Evolutionary conservation across 2,329 filamentous ascomycete genomes (phyloP).

Genomic region (Akanthomyces dipterigenus): DNA sequence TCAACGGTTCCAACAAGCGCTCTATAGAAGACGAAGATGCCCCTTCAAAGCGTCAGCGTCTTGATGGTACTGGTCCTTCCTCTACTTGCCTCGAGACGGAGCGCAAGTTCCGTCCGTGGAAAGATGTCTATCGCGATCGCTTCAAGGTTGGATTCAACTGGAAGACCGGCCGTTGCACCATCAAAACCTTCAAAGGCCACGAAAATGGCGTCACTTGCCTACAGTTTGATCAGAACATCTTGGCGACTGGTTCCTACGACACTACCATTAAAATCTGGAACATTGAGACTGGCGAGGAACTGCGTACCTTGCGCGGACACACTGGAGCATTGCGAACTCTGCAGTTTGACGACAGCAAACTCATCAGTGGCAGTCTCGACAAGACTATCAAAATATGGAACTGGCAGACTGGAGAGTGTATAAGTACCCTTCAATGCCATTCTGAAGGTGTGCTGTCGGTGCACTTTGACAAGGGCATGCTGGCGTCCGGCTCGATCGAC

Average conservation of each 20-base stretch:
- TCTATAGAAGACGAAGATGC: conserved; percentile 24
- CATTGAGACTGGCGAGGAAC: conserved; percentile 76
- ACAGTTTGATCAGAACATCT: conserved; percentile 73
- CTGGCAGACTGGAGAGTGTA: conserved; percentile 82
- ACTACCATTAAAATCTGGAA: conserved; percentile 95
- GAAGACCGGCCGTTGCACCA: conserved; percentile 87
- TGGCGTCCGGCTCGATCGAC: conserved; percentile 87
- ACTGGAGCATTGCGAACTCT: conserved; percentile 77
- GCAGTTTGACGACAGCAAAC: conserved; percentile 86
- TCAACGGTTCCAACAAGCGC: conserved; percentile 29
- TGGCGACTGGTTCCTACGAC: conserved; percentile 94
- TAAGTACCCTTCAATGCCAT: conserved; percentile 76
- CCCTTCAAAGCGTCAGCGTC: conserved; percentile 28
- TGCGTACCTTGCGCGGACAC: conserved; percentile 80
- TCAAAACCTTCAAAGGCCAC: conserved; percentile 77
- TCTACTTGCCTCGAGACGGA: conserved; percentile 33
- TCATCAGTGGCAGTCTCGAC: conserved; percentile 87
- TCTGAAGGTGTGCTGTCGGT: conserved; percentile 77
- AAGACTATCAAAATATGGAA: conserved; percentile 91
- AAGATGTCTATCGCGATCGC: conserved; percentile 90
- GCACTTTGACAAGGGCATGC: conserved; percentile 76
- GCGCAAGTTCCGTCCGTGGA: conserved; percentile 67
- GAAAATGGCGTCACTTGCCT: conserved; percentile 61
- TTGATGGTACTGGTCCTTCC: conserved; percentile 20
- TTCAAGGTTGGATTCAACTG: conserved; percentile 97